Percentiles rank a stretch among this genome's conserved stretches.
phyloP scores from a whole-genome alignment of 768 basidiomycete genomes.

The Boletus rubescentipes region DNA sequence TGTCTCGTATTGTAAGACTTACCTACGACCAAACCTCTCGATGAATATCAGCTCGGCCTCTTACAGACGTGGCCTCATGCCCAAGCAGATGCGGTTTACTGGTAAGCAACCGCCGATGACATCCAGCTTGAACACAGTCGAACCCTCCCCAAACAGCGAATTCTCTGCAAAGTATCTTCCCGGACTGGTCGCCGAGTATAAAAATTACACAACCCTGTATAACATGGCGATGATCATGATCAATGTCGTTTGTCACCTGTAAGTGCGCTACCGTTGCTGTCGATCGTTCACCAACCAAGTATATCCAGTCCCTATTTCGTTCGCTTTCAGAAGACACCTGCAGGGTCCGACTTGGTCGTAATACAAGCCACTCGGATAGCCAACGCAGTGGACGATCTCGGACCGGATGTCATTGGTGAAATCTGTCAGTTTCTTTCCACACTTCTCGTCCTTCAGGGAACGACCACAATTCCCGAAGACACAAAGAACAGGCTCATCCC shows the following conservation, averaged over 20 bases:
- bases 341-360: conserved; percentile 33
- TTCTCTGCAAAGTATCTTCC: conserved; percentile 42
- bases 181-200: conserved; percentile 32
- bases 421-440: conserved; percentile 42
- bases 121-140: background rate
- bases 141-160: conserved; percentile 6
- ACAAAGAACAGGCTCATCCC: conserved; percentile 34
- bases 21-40: background rate
- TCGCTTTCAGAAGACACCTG: conserved; percentile 35
- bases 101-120: conserved; percentile 10
- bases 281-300: background rate
- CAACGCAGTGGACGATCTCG: conserved; percentile 6
- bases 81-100: background rate
- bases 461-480: conserved; percentile 28
- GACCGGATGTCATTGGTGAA: conserved; percentile 30
- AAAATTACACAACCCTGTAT: conserved; percentile 20
- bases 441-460: conserved; percentile 40
- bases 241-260: conserved; percentile 27
- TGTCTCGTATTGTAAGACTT: background rate
- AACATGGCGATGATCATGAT: conserved; percentile 31
- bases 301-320: conserved; percentile 40
- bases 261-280: background rate
- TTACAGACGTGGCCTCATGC: conserved; percentile 24
- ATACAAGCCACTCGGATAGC: conserved; percentile 40
- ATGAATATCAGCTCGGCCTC: conserved; percentile 27